Evolutionary conservation across 768 basidiomycete genomes (phyloP), one percentile per base, ranked within the genome.

Genomic region (Xanthoconium stramineum): DNA sequence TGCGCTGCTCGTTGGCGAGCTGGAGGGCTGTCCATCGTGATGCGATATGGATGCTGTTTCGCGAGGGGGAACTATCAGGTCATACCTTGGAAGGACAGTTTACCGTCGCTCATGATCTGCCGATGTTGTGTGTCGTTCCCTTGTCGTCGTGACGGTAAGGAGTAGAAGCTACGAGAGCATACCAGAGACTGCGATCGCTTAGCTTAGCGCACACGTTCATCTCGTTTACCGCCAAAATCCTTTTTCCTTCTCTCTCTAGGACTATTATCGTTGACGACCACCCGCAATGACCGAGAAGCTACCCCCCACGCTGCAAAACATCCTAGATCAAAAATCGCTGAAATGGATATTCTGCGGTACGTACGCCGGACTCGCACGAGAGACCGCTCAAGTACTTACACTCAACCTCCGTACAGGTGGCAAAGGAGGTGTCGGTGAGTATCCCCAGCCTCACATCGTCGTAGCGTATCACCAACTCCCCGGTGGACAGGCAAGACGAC

Each of bases 311-410:
- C 84, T 99, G 9, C 93, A 97, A 78, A 98, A 97, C 69, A 78
- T 99, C 47, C 76, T 99, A 32, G 95, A 98, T 72, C 96, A 99
- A 75, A 86, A 82, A 62, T 85, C 86, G 24, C 75, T 98, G 58
- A 97, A 98, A 72, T 99, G 96, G 96, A 98, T 99, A 69, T 99
- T 99, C 70, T 98, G 97, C 69, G 96, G 96, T 84, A 73, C 57
- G 89, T 82, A 55, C 48, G 48, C 28, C 52, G 29, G 58, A 20
- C 53, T 39, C 60, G 45, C 36, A 43, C 40, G 49, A 52, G 40
- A 6, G 56, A 62, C 55, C 56, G 11, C 60, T 66, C 47, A n/a
- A n/a, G n/a, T n/a, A n/a, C n/a, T n/a, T n/a, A 60, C 39, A 36
- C 47, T 42, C 40, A 19, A 52, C 47, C 24, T 53, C 55, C 12